Evolutionary conservation across 1,284 basidiomycete species (phyloP).

Genomic region (Leccinum subspadiceum): DNA sequence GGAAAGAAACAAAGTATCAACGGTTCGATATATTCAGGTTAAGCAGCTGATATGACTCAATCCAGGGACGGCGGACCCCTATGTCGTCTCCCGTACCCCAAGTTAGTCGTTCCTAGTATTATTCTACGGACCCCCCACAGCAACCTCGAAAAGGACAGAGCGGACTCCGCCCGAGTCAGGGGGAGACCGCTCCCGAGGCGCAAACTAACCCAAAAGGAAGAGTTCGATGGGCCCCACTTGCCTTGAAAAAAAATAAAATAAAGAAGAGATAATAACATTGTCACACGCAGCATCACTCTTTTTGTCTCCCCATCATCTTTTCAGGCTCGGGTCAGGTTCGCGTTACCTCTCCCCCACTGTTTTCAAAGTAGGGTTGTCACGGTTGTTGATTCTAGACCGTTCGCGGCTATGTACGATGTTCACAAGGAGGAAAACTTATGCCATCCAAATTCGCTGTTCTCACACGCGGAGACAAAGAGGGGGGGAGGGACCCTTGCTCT

Average conservation of each 20-base stretch:
- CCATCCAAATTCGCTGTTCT: neutral
- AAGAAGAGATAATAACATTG: neutral
- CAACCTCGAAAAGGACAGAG: neutral
- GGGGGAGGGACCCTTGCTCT: neutral
- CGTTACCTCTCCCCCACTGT: neutral
- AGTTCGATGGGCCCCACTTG: neutral
- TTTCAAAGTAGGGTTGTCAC: neutral
- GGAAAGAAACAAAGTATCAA: neutral
- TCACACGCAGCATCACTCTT: neutral
- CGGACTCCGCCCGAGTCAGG: neutral
- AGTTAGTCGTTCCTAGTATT: neutral
- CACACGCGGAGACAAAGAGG: neutral
- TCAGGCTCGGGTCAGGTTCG: neutral
- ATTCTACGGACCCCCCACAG: neutral
- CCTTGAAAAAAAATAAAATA: neutral
- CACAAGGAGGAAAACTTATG: neutral
- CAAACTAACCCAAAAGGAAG: neutral
- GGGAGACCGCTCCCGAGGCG: neutral
- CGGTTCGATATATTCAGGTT: neutral
- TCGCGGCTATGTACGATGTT: neutral
- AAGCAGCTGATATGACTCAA: neutral
- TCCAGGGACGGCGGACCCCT: neutral
- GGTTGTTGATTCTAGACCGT: slow-evolving; percentile 1
- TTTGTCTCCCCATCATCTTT: neutral
- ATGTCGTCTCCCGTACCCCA: neutral